A percentile compares a stretch with the other conserved stretches of the same genome.
Evolutionary conservation across 2,329 filamentous ascomycete genomes (phyloP).

Genomic region (Ceratocystis papillata): DNA sequence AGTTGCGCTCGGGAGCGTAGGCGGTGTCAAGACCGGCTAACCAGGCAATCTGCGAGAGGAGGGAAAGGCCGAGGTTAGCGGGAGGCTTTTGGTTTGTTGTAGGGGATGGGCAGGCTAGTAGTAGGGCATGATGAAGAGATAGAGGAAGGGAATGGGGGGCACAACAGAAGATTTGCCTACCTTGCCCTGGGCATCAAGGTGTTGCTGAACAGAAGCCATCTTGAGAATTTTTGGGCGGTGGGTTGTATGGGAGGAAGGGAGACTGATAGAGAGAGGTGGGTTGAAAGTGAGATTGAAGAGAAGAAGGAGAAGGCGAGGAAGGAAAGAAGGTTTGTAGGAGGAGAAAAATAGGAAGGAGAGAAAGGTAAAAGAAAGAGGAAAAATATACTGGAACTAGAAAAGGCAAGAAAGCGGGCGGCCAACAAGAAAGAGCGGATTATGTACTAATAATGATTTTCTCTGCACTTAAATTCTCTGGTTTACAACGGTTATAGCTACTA

Average conservation of each 20-base stretch:
- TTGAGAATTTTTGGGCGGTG: slow-evolving; percentile 26
- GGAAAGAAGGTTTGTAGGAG: slow-evolving; percentile 18
- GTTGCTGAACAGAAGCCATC: slow-evolving; percentile 64
- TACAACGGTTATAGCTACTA: neutral
- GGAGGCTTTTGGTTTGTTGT: neutral
- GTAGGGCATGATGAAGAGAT: neutral
- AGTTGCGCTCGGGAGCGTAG: slow-evolving; percentile 75
- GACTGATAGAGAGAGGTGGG: slow-evolving; percentile 10
- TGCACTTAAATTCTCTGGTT: neutral
- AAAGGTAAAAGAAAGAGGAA: slow-evolving; percentile 17
- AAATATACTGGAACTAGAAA: slow-evolving; percentile 15
- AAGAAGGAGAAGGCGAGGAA: slow-evolving; percentile 25
- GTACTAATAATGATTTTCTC: neutral
- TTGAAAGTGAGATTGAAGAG: neutral
- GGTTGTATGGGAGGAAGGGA: slow-evolving; percentile 11
- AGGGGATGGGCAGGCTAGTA: neutral
- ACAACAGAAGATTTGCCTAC: slow-evolving; percentile 23
- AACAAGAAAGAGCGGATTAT: slow-evolving; percentile 11
- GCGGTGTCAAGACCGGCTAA: slow-evolving; percentile 71
- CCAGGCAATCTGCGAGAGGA: slow-evolving; percentile 45
- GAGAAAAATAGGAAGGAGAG: slow-evolving; percentile 23
- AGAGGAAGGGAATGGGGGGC: slow-evolving; percentile 4
- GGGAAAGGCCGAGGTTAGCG: neutral
- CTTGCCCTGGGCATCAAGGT: slow-evolving; percentile 65
- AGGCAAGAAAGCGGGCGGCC: slow-evolving; percentile 18